phyloP scores from a whole-genome alignment of 2,329 filamentous ascomycete species.

The Pseudogymnoascus sp. region DNA sequence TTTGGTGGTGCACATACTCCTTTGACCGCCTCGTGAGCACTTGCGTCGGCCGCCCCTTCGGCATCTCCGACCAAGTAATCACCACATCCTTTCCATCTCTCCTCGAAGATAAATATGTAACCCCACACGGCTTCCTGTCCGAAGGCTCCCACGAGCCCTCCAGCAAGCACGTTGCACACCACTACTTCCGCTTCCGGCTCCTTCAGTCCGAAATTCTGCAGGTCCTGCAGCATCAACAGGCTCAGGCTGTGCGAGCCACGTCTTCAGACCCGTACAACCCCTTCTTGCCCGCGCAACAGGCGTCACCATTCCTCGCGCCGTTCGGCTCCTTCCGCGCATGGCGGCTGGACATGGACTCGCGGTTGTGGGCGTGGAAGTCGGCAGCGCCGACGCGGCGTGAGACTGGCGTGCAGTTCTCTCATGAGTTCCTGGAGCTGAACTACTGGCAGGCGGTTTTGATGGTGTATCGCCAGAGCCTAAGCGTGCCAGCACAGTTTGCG shows the following conservation, averaged over 20 bases:
- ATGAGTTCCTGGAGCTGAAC: conserved; percentile 86
- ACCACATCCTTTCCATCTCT: conserved; percentile 91
- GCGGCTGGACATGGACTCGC: conserved; percentile 78
- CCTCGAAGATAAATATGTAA: conserved; percentile 83
- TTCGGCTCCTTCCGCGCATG: conserved; percentile 84
- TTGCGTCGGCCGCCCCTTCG: conserved; percentile 87
- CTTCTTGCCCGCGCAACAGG: conserved; percentile 70
- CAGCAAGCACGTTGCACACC: conserved; percentile 85
- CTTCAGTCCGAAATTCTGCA: conserved; percentile 93
- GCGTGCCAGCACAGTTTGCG: conserved; percentile 77
- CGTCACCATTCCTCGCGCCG: conserved; percentile 75
- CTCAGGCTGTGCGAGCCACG: conserved; percentile 64
- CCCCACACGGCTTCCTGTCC: conserved; percentile 63
- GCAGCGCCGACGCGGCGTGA: conserved; percentile 69
- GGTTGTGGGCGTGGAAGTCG: conserved; percentile 80
- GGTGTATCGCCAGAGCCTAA: conserved; percentile 85
- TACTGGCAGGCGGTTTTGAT: conserved; percentile 98
- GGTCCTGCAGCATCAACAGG: conserved; percentile 86
- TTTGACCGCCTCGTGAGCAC: conserved; percentile 91
- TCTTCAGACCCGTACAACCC: conserved; percentile 59
- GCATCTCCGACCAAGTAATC: conserved; percentile 91
- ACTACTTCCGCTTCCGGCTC: conserved; percentile 83
- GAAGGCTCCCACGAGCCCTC: conserved; percentile 55
- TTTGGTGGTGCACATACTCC: conserved; percentile 98
- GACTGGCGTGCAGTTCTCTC: conserved; percentile 81